Evolutionary conservation across 108 stramenopile genomes (phyloP), one percentile per base, ranked within the genome.

Genomic region (Skeletonema potamos): DNA sequence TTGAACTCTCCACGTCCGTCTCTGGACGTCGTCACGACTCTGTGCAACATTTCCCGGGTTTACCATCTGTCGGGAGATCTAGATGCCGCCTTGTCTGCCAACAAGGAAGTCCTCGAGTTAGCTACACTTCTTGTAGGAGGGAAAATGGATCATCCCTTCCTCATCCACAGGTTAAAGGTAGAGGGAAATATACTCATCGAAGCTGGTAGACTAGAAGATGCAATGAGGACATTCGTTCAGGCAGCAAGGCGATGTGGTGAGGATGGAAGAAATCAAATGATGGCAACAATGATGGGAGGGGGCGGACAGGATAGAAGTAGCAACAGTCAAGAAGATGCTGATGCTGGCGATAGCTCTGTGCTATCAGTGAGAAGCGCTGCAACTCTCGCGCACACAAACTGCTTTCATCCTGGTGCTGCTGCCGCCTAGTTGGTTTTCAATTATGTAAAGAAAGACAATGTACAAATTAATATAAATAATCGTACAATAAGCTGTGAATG

Each of bases 91-190:
- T 56, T 83, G 29, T 48, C 30, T 28, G 67, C 73, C 27, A 78
- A 83, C 58, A 60, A 71, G 32, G 77, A 79, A 28, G 77, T 79
- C 11, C 51, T 74, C 54, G 57, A 69, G 30, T 54, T 74, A 13
- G 66, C 64, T 22, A 56, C 61, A 37, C 48, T 55, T 15, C 68
- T 68, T 18, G 57, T 74, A 6, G 54, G 54, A 15, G 73, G 68
- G 12, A 69, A 65, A 58, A 56, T 66, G 68, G 82, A 74, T n/a
- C 82, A 83, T 39, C 77, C 82, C n/a, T 83, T 83, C 41, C 61
- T 83, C 29, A 75, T 73, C 12, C 66, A 79, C 46, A 46, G 82
- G 22, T 30, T 83, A 15, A 74, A 74, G 46, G 63, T 79, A 6
- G 57, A 74, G 41, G 82, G 82, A 24, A 79, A 83, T 37, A 66